Base-by-base conservation (phyloP, 805 yeast species). In the Lipomyces sp. region DNA sequence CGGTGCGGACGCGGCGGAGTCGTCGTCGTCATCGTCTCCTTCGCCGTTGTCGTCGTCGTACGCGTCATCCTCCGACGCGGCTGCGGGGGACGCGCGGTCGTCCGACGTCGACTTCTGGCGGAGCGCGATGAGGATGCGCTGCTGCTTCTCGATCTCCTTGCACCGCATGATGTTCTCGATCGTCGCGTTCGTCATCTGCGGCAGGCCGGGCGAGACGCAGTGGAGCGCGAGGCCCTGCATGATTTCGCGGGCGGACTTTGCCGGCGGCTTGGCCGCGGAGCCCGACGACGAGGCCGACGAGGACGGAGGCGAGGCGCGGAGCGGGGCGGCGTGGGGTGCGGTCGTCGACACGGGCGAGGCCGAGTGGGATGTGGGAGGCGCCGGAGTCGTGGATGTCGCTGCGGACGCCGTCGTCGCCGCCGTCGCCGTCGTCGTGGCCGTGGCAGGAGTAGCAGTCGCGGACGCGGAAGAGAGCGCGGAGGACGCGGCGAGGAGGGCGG, bases 161-260 rank as follows among this genome's bases (percentile, higher is more conserved):
- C 65, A 58, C 28, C 51, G 32, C 28, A 57, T 32, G 29, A 63
- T 50, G n/a, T 63, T 64, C 31, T 61, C 66, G 18, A 52, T 26
- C 43, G 47, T 53, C 43, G 52, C 54, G 33, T 49, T 45, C 46
- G 51, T 48, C 51, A 55, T 57, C n/a, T 61, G 52, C 19, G 66
- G 62, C 36, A 64, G 44, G 11, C 61, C 62, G 4, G 67, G 67
- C 10, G 65, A 62, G 28, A 64, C 65, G 43, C 68, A 64, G 40
- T 64, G 66, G 31, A 64, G 45, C 19, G 66, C 67, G 22, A 64
- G 59, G 32, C 60, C 66, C 44, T 63, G 61, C 29, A 61, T 64
- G 18, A 64, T 61, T 28, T 64, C 67, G 35, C 59, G 60, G 2
- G 68, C 58, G 8, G 58, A 54, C 39, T 53, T 53, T 8, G 32